These are phyloP conservation scores for Naganishia vaughanmartiniae DNA, from an alignment of 768 basidiomycete genomes.

Conservation along the genomic window DNA sequence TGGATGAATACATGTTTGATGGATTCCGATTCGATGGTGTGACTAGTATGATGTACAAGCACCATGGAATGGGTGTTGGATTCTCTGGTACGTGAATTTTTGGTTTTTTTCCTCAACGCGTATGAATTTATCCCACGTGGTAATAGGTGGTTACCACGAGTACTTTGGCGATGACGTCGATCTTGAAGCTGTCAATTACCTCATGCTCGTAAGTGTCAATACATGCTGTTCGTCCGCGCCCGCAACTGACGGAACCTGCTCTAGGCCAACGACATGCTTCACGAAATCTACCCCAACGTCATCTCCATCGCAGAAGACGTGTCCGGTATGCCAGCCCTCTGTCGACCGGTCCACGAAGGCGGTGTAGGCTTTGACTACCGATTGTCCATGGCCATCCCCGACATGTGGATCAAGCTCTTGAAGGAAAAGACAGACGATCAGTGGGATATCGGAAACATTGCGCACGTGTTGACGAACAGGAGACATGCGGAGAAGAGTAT, in stretches of 20 bases:
- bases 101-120: too few relatives aligned
- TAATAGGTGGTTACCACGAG: conserved; percentile 78
- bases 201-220: conserved; percentile 78
- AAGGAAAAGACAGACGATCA: conserved; percentile 83
- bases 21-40: conserved; percentile 99
- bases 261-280: conserved; percentile 89
- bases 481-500: conserved; percentile 86
- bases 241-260: background rate
- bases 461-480: conserved; percentile 84
- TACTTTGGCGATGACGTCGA: conserved; percentile 88
- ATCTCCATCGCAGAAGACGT: conserved; percentile 98
- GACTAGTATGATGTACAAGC: conserved; percentile 98
- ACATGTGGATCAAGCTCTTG: conserved; percentile 99
- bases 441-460: conserved; percentile 84
- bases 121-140: background rate
- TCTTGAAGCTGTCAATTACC: conserved; percentile 83
- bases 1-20: conserved; percentile 93
- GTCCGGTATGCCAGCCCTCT: conserved; percentile 95
- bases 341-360: conserved; percentile 71
- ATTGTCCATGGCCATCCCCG: conserved; percentile 95
- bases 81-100: conserved; percentile 78
- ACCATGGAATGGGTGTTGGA: conserved; percentile 95
- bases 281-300: conserved; percentile 70
- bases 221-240: background rate
- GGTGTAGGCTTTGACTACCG: conserved; percentile 98